Evolutionary conservation across 345 rosid species (phyloP), one percentile per base, ranked within the genome.

Genomic region (Populus pruinosa): DNA sequence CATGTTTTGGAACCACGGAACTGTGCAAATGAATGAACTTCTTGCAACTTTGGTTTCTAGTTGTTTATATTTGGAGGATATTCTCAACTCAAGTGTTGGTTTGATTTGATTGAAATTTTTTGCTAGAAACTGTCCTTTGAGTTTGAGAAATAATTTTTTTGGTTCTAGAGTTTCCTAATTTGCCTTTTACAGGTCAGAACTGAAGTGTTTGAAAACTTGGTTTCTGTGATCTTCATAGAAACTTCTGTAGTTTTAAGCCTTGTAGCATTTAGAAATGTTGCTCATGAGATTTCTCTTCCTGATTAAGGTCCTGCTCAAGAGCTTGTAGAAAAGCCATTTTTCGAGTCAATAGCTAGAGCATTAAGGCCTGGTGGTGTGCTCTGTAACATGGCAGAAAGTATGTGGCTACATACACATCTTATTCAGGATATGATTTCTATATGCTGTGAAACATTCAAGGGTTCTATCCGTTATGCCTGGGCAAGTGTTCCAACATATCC

Each of bases 391-490:
- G 96, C 98, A 5, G 98, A 96, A 83, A 93, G 99, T 78, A 90
- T 93, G 94, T 93, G 99, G 99, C 99, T 96, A 29, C 99, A 93
- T 80, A 93, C 98, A 8, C 98, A 96, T 87, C 92, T 96, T 74
- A 90, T 96, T 72, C 84, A 96, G 83, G 95, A 90, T 68, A 90
- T 94, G 94, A 85, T 96, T 67, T 80, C 90, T 33, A 84, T 89
- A 41, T 93, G 98, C 74, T 84, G 79, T 33, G 93, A 89, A 83
- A 91, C 87, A 71, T 96, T 96, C 85, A 93, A 88, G 80, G 96
- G 88, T 64, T 89, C 92, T 79, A 95, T 96, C 38, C 92, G 86
- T 35, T 96, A 96, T 84, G 99, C 98, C 12, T 96, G 99, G 98
- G 81, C 98, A 65, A 93, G 92, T 80, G 97, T 96, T 79, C 99